A percentile compares a stretch with the other conserved stretches of the same genome.
Conservation (phyloP, 2,329 filamentous ascomycete species). For the Dothideomycetidae sp. region DNA sequence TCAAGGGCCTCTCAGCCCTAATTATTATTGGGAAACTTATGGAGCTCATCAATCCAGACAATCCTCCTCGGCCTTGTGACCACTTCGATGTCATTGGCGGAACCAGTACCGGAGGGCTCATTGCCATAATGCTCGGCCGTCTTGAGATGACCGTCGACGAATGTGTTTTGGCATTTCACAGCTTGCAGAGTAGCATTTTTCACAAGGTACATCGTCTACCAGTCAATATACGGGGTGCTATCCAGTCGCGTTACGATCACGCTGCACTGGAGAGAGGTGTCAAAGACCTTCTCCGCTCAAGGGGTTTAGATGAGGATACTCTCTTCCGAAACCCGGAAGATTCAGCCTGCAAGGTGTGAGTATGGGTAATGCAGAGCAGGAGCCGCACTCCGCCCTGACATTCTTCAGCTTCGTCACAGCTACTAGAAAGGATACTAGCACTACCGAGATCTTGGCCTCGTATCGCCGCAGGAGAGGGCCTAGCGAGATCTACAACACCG, state of each 20-base stretch:
- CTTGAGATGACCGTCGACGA: conserved; percentile 13
- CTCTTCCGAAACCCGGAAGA: conserved; percentile 49
- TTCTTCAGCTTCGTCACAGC: not conserved
- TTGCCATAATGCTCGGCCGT: conserved; percentile 15
- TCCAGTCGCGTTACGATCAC: conserved; percentile 10
- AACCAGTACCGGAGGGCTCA: conserved; percentile 25
- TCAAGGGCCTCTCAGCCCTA: conserved; percentile 27
- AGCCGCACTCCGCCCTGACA: too few species aligned
- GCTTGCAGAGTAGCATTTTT: conserved; percentile 10
- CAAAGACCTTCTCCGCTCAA: conserved; percentile 11
- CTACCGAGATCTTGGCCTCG: not conserved
- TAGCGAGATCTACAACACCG: conserved; percentile 9
- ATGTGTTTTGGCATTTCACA: conserved; percentile 12
- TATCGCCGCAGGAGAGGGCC: conserved; percentile 21
- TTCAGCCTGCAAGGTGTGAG: conserved; percentile 47
- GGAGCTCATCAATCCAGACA: conserved; percentile 18
- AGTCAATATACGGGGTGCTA: too few species aligned
- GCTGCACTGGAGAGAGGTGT: conserved; percentile 4
- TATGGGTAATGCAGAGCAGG: too few species aligned
- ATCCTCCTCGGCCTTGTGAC: conserved; percentile 23
- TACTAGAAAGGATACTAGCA: not conserved
- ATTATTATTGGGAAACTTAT: conserved; percentile 26
- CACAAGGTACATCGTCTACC: conserved; percentile 1
- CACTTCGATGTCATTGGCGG: conserved; percentile 30
- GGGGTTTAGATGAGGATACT: not conserved